phyloP scores from a whole-genome alignment of 2,329 filamentous ascomycete species.

The Metarhizium album region DNA sequence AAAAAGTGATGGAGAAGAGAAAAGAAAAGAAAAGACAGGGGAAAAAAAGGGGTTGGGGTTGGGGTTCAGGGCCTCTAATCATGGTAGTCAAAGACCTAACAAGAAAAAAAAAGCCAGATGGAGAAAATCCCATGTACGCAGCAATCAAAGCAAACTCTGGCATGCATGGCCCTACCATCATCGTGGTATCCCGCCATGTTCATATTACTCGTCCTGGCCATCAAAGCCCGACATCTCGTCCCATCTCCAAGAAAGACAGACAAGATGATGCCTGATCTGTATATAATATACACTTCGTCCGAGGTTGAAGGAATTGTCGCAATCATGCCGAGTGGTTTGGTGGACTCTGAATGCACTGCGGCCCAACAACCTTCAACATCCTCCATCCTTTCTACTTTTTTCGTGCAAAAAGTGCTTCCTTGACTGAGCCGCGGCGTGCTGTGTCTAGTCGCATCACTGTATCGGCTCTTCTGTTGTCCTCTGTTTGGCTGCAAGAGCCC shows the following conservation, averaged over 20 bases:
- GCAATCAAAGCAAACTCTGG: not conserved
- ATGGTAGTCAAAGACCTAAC: not conserved
- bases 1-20: too few species aligned
- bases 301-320: not conserved
- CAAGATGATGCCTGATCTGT: not conserved
- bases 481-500: not conserved
- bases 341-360: not conserved
- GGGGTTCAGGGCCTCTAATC: too few species aligned
- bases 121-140: slow-evolving; percentile 1
- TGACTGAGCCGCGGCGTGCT: not conserved
- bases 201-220: not conserved
- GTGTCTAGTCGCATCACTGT: not conserved
- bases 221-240: not conserved
- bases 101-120: not conserved
- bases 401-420: not conserved
- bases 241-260: not conserved
- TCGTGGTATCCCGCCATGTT: not conserved
- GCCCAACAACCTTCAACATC: not conserved
- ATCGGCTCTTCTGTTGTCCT: not conserved
- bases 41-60: not conserved
- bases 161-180: not conserved
- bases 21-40: too few species aligned
- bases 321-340: not conserved
- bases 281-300: not conserved
- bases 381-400: not conserved